Evolutionary conservation across 2,329 filamentous ascomycete genomes (phyloP).

Genomic region (Lojkania enalia): DNA sequence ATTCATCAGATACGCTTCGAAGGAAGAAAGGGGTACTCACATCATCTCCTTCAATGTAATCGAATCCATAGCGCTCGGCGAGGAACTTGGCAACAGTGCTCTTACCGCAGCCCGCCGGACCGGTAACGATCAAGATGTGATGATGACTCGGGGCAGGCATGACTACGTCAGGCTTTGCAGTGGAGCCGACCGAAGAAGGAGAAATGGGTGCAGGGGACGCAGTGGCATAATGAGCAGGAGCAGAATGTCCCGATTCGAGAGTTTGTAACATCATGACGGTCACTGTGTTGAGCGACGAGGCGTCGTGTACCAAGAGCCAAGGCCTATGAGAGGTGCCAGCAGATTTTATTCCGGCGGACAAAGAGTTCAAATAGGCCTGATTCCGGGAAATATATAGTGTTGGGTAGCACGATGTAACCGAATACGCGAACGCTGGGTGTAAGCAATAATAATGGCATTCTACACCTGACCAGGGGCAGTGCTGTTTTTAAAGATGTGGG

Average conservation of each 20-base stretch:
- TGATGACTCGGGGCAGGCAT: constrained; percentile 45
- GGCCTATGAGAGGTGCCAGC: constrained; percentile 10
- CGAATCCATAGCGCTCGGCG: constrained; percentile 46
- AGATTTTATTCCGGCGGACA: constrained; percentile 8
- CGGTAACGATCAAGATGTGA: constrained; percentile 57
- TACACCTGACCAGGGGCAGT: constrained; percentile 25
- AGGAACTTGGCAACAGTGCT: constrained; percentile 55
- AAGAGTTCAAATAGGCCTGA: constrained; percentile 16
- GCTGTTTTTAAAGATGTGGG: constrained; percentile 25
- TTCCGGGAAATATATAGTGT: constrained; percentile 30
- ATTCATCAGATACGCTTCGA: constrained; percentile 13
- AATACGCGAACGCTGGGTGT: constrained; percentile 18
- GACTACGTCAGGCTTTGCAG: constrained; percentile 15
- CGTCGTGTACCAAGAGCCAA: background rate
- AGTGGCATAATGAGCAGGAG: constrained; percentile 34
- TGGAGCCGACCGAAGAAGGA: constrained; percentile 20
- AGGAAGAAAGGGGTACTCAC: constrained; percentile 32
- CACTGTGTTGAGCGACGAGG: constrained; percentile 1
- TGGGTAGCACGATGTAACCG: constrained; percentile 28
- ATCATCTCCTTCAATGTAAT: constrained; percentile 57
- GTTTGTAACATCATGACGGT: constrained; percentile 40
- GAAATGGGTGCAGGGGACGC: constrained; percentile 37
- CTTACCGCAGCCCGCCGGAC: constrained; percentile 59
- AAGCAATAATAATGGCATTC: constrained; percentile 26
- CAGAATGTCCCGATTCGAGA: constrained; percentile 31